Base-by-base conservation (phyloP, 2,329 filamentous ascomycete genomes). In the Sporothrix inflata region DNA sequence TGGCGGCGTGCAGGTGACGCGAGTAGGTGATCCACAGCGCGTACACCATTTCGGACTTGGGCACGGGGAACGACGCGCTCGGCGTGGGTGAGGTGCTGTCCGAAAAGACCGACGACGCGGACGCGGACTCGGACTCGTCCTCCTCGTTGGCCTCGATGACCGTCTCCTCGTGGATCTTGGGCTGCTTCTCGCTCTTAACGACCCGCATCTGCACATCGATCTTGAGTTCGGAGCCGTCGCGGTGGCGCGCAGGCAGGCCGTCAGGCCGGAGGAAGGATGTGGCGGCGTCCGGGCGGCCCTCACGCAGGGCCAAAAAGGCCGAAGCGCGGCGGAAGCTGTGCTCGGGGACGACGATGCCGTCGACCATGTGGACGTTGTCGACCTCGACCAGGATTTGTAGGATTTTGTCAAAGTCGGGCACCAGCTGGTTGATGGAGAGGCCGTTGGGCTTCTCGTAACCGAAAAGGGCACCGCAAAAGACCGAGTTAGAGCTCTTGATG, bases 1-100 rank as follows among this genome's bases (percentile, higher is more conserved):
- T 40, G 27, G 42, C 65, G 19, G 93, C 92, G 80, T 99, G 96
- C 14, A 98, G 86, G 78, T 98, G 94, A 74, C 94, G 88, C 21
- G 95, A 98, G 80, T 98, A 99, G 1, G 95, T 98, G 76, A 99
- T 92, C 96, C 96, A 99, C 40, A 99, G 83, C 12, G 96, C 96
- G 83, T 94, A 98, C 0, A 98, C 94, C 74, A 97, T 88, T 79
- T 98, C 94, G 19, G 90, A 88, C 74, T 87, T 84, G 3, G 83
- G 79, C 42, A 84, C 81, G 12, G 86, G 81, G n/a, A 87, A 85
- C 9, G 53, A 14, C 14, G 65, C n/a, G 65, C 65, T 51, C 11
- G 71, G 42, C 45, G 79, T 78, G 34, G 81, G 79, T 73, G 83
- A 79, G 11, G 34, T 45, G 69, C 51, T 49, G 69, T 67, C 51